Percentiles rank a stretch among this genome's conserved stretches.
phyloP scores from a whole-genome alignment of 2,329 filamentous ascomycete genomes.

The Pseudogymnoascus destructans region DNA sequence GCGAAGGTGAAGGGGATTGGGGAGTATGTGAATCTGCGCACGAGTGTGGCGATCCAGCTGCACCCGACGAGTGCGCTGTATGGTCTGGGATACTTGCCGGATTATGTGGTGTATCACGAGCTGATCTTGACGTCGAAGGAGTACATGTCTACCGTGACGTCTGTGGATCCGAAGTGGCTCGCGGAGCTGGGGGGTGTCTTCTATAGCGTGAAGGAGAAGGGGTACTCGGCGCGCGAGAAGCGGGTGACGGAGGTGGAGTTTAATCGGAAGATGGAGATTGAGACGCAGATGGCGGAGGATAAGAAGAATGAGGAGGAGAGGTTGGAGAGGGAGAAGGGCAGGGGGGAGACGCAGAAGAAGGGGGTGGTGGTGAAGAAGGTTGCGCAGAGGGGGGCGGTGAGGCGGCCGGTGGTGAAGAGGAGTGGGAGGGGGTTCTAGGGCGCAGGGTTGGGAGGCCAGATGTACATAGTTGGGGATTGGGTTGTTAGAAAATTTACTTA shows the following conservation, averaged over 20 bases:
- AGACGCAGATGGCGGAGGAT: slow-evolving; percentile 81
- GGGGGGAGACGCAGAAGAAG: slow-evolving; percentile 32
- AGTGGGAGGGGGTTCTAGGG: slow-evolving; percentile 36
- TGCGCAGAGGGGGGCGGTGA: slow-evolving; percentile 47
- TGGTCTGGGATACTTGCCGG: slow-evolving; percentile 81
- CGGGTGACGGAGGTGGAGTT: slow-evolving; percentile 83
- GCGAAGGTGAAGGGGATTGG: slow-evolving; percentile 92
- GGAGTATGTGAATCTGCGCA: slow-evolving; percentile 93
- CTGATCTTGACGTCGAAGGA: slow-evolving; percentile 93
- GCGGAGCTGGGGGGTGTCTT: slow-evolving; percentile 94
- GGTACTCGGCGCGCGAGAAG: slow-evolving; percentile 77
- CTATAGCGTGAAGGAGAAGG: slow-evolving; percentile 95
- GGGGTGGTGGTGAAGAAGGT: slow-evolving; percentile 39
- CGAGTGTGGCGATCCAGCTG: slow-evolving; percentile 83
- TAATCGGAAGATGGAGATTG: slow-evolving; percentile 84
- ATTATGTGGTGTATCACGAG: slow-evolving; percentile 97
- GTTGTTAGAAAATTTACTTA: background rate
- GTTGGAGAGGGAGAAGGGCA: slow-evolving; percentile 37
- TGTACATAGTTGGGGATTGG: background rate
- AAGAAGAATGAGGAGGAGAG: slow-evolving; percentile 53
- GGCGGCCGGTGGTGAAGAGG: slow-evolving; percentile 45
- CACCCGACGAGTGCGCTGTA: slow-evolving; percentile 92
- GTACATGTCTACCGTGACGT: slow-evolving; percentile 94
- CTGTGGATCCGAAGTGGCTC: slow-evolving; percentile 93
- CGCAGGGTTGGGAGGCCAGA: background rate